Evolutionary conservation across 108 stramenopile genomes (phyloP).

Genomic region (Cylindrotheca fusiformis): DNA sequence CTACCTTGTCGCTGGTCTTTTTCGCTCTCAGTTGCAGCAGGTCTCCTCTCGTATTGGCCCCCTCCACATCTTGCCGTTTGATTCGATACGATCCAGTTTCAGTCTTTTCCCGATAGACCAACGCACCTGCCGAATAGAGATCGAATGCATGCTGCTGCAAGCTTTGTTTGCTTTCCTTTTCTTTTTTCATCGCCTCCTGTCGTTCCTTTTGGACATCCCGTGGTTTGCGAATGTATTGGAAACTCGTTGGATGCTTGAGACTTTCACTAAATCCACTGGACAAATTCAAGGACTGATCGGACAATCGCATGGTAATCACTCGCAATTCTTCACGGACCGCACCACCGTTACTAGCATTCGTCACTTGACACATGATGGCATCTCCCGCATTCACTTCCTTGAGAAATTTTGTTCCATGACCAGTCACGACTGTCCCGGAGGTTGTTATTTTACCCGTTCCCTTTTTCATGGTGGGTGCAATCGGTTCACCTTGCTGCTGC

Average conservation of each 20-base stretch:
- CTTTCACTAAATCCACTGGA: slow-evolving; percentile 59
- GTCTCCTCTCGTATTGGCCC: slow-evolving; percentile 42
- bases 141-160: slow-evolving; percentile 61
- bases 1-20: slow-evolving; percentile 73
- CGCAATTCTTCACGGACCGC: slow-evolving; percentile 74
- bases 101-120: slow-evolving; percentile 78
- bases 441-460: slow-evolving; percentile 74
- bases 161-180: slow-evolving; percentile 34
- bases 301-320: slow-evolving; percentile 76
- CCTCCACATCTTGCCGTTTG: slow-evolving; percentile 38
- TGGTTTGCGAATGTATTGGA: slow-evolving; percentile 67
- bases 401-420: slow-evolving; percentile 58
- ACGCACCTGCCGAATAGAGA: slow-evolving; percentile 48
- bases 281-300: slow-evolving; percentile 52
- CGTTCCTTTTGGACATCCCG: slow-evolving; percentile 40
- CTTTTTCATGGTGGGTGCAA: slow-evolving; percentile 35
- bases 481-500: slow-evolving; percentile 6
- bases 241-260: slow-evolving; percentile 48
- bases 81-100: slow-evolving; percentile 78
- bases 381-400: slow-evolving; percentile 64
- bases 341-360: slow-evolving; percentile 10
- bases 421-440: slow-evolving; percentile 74
- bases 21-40: slow-evolving; percentile 61
- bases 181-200: slow-evolving; percentile 26
- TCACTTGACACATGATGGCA: slow-evolving; percentile 48